phyloP scores from a whole-genome alignment of 1,139 yeast species.

The Eremothecium cymbalariae region DNA sequence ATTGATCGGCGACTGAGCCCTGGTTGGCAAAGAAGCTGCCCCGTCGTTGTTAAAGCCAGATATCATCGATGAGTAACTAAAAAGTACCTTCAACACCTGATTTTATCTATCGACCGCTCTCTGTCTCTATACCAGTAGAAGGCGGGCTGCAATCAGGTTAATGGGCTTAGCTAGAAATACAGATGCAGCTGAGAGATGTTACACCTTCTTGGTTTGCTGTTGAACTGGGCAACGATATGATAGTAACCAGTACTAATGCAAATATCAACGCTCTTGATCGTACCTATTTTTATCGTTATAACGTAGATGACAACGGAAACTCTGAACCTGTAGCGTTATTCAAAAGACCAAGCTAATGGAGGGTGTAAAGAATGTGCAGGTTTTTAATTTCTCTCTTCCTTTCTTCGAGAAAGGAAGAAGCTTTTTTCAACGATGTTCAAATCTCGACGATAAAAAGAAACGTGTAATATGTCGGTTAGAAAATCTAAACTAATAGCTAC shows the following conservation, averaged over 20 bases:
- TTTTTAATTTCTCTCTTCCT: not conserved
- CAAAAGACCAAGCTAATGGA: too few species aligned
- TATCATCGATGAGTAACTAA: slow-evolving; percentile 7
- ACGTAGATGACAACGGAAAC: too few species aligned
- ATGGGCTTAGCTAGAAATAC: too few species aligned
- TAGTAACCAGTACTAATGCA: slow-evolving; percentile 2
- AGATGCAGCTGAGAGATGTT: too few species aligned
- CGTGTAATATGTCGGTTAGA: not conserved
- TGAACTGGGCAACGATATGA: not conserved
- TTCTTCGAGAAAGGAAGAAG: not conserved
- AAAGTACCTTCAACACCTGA: not conserved
- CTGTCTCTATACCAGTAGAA: too few species aligned
- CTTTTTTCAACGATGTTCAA: slow-evolving; percentile 4
- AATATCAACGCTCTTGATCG: too few species aligned
- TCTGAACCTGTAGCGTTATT: too few species aligned
- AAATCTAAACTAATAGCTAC: too few species aligned
- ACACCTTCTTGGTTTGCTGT: not conserved
- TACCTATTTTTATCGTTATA: too few species aligned
- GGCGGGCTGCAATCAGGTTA: too few species aligned
- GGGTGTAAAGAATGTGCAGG: slow-evolving; percentile 1
- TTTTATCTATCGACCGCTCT: too few species aligned
- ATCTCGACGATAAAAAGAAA: slow-evolving; percentile 5
- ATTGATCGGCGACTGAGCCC: slow-evolving; percentile 14
- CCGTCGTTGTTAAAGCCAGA: slow-evolving; percentile 9
- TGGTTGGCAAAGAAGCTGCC: slow-evolving; percentile 10